Evolutionary conservation across 176 grass and related monocot genomes (phyloP).

Genomic region (Oryza coarctata): DNA sequence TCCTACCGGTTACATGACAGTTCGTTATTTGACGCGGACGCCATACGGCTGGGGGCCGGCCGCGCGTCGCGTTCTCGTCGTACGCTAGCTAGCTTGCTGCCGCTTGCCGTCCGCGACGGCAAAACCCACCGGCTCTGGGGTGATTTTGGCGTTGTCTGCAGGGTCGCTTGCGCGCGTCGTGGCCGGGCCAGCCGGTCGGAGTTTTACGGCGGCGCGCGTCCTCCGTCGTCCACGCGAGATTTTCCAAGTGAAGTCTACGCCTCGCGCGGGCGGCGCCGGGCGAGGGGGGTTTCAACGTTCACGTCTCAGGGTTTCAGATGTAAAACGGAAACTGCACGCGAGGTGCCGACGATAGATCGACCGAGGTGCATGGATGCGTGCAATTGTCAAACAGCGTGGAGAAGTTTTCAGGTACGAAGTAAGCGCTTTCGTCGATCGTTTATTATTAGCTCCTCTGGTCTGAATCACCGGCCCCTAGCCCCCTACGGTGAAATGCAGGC

Average conservation of each 20-base stretch:
- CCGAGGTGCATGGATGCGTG: neutral
- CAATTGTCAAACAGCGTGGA: neutral
- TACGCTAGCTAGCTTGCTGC: neutral
- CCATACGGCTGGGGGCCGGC: neutral
- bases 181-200: neutral
- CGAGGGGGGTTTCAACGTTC: too few relatives aligned
- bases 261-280: neutral
- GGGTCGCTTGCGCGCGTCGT: neutral
- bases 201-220: constrained; percentile 21
- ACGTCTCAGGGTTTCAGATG: neutral
- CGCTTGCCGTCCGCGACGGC: constrained; percentile 19
- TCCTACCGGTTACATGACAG: constrained; percentile 33
- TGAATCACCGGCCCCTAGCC: too few relatives aligned
- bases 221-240: constrained; percentile 12
- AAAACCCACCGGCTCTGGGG: neutral
- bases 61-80: too few relatives aligned
- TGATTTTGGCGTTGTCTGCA: neutral
- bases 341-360: neutral
- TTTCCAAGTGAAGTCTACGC: neutral
- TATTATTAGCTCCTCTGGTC: too few relatives aligned
- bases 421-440: neutral
- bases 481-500: neutral
- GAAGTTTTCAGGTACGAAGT: neutral
- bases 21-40: constrained; percentile 45
- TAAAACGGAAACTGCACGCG: neutral